A percentile compares a stretch with the other conserved stretches of the same genome.
Evolutionary conservation across 768 basidiomycete species (phyloP).

Genomic region (Rhodocollybia butyracea): DNA sequence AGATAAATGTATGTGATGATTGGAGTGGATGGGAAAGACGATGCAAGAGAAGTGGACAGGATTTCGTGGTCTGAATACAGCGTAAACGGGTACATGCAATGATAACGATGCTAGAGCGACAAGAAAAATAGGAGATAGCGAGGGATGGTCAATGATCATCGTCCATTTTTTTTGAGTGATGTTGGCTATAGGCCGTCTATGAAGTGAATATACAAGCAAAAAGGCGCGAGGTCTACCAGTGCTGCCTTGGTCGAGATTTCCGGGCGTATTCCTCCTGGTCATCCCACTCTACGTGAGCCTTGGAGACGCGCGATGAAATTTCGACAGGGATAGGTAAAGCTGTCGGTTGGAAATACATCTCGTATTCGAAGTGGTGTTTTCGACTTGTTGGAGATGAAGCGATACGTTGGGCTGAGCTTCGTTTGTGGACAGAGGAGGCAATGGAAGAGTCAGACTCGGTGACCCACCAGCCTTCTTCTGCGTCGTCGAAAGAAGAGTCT

Average conservation of each 20-base stretch:
- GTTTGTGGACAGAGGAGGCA: neutral
- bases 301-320: neutral
- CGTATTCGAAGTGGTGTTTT: neutral
- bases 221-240: too few relatives aligned
- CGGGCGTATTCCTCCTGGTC: neutral
- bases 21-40: neutral
- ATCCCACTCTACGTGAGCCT: neutral
- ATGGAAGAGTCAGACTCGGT: neutral
- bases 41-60: neutral
- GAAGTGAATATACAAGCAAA: too few relatives aligned
- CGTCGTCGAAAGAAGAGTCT: neutral
- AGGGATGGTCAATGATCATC: too few relatives aligned
- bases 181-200: too few relatives aligned
- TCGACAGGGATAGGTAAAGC: neutral
- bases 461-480: neutral
- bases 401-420: neutral
- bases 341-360: neutral
- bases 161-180: too few relatives aligned
- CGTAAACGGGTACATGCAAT: neutral
- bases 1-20: neutral
- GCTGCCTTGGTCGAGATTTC: neutral
- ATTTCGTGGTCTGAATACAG: too few relatives aligned
- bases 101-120: neutral
- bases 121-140: neutral
- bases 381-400: neutral